Evolutionary conservation across 2,329 filamentous ascomycete species (phyloP), one percentile per base, ranked within the genome.

Genomic region (Talaromyces albobiverticillius): DNA sequence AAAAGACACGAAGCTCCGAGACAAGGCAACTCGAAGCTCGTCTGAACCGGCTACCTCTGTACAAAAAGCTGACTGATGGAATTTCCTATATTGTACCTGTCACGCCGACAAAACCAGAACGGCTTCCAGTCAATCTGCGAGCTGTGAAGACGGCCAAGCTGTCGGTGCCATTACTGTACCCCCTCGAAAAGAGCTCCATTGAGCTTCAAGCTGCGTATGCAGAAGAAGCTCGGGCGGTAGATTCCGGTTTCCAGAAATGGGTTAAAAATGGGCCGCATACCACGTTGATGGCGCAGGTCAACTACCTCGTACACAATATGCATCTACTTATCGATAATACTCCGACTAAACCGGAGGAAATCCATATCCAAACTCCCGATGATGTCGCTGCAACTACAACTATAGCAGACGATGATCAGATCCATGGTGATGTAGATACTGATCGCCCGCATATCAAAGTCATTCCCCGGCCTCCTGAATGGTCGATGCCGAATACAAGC

Each of bases 401-500:
- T 7, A 14, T 13, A 26, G 36, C 3, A 13, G 34, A 40, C 25
- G 23, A 48, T 23, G 45, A 49, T 20, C 25, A 32, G 8, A 31
- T 34, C 18, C 36, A 31, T 26, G 36, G 32, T 5, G 23, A 11
- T 25, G 46, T 41, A 9, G 49, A 53, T n/a, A 46, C 45, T 23
- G 84, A 82, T 25, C 82, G 79, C 54, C 79, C 79, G 31, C 89
- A 93, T 63, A 73, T 94, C 46, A 81, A 86, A 56, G 74, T 88
- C 55, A 89, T 94, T 51, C 82, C 87, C 10, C 79, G 89, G 7
- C 90, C 90, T 9, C 87, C 88, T 0, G 90, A 95, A 69, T 95
- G 90, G 90, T 70, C 70, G 25, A 65, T 74, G 13, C 68, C 59
- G 9, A 46, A 20, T n/a, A 32, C 16, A 2, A 67, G 42, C 3